A percentile compares a stretch with the other conserved stretches of the same genome.
Evolutionary conservation across 306 rosid genomes (phyloP).

Genomic region (Cucurbita argyrosperma): DNA sequence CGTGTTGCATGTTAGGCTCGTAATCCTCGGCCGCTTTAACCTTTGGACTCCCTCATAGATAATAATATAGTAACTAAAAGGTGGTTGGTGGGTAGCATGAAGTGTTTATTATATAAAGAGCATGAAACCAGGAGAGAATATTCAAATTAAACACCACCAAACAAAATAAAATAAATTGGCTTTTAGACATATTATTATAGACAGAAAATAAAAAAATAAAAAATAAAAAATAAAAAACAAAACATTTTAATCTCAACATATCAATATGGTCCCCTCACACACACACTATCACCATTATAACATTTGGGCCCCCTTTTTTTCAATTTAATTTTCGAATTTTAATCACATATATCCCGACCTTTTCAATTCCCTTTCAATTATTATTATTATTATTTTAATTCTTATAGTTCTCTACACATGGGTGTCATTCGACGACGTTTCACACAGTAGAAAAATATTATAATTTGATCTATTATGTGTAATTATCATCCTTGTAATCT

Average conservation of each 20-base stretch:
- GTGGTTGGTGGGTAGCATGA: not conserved
- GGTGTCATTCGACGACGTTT: not conserved
- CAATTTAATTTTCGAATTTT: not conserved
- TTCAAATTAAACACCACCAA: constrained; percentile 13
- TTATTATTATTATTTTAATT: not conserved
- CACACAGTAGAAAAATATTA: not conserved
- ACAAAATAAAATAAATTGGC: not conserved
- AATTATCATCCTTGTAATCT: too few relatives aligned
- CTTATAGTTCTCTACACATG: not conserved
- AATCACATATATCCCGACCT: not conserved
- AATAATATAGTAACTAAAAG: not conserved
- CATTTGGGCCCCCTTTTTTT: not conserved
- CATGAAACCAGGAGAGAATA: constrained; percentile 42
- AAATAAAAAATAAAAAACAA: not conserved
- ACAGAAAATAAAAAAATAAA: not conserved
- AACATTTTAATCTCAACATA: not conserved
- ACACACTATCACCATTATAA: constrained; percentile 1
- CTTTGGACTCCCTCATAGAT: too few relatives aligned
- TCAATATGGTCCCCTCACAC: constrained; percentile 1
- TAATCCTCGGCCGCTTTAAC: too few relatives aligned
- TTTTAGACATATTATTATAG: not conserved
- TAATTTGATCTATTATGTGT: too few relatives aligned
- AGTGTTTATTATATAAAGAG: not conserved
- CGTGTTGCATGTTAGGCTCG: too few relatives aligned
- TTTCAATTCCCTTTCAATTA: not conserved